These are phyloP conservation scores for Flaveria brownii DNA, from an alignment of 129 eudicot species.

Conservation along the genomic window DNA sequence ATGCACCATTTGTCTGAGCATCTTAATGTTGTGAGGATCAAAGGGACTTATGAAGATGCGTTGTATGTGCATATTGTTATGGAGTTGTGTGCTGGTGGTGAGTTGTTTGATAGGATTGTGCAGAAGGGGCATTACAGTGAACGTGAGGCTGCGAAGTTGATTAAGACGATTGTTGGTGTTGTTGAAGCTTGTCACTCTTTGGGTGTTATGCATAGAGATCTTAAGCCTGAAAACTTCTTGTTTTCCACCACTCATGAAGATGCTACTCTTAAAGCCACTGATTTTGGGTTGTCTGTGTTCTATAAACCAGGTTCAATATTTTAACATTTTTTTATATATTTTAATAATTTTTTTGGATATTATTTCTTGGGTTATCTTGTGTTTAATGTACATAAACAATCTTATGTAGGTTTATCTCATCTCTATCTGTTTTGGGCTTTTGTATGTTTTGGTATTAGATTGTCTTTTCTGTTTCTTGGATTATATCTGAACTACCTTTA, in stretches of 20 bases:
- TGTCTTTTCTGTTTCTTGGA: conserved; percentile 24
- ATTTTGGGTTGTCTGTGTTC: conserved; percentile 92
- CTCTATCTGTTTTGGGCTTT: conserved; percentile 1
- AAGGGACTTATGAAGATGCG: conserved; percentile 86
- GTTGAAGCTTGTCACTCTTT: conserved; percentile 89
- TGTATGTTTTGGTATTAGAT: conserved; percentile 17
- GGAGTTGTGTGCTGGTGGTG: conserved; percentile 98
- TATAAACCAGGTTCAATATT: conserved; percentile 71
- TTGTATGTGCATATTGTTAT: conserved; percentile 80
- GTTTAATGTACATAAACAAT: conserved; percentile 6
- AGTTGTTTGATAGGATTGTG: conserved; percentile 92
- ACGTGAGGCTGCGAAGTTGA: conserved; percentile 79
- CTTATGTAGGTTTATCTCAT: conserved; percentile 2
- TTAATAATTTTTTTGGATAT: neutral
- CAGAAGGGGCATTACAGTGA: conserved; percentile 90
- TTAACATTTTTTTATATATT: neutral
- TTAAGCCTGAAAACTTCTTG: conserved; percentile 95
- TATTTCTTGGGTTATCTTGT: conserved; percentile 12
- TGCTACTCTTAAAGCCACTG: conserved; percentile 89
- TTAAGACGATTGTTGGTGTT: conserved; percentile 83
- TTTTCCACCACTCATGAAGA: conserved; percentile 68
- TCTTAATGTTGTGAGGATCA: conserved; percentile 73
- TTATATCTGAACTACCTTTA: conserved; percentile 16
- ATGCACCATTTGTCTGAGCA: conserved; percentile 89
- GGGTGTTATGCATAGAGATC: conserved; percentile 95